Evolutionary conservation across 495 filamentous ascomycete genomes (phyloP), one percentile per base, ranked within the genome.

Genomic region (Lasiosphaeria hispida): DNA sequence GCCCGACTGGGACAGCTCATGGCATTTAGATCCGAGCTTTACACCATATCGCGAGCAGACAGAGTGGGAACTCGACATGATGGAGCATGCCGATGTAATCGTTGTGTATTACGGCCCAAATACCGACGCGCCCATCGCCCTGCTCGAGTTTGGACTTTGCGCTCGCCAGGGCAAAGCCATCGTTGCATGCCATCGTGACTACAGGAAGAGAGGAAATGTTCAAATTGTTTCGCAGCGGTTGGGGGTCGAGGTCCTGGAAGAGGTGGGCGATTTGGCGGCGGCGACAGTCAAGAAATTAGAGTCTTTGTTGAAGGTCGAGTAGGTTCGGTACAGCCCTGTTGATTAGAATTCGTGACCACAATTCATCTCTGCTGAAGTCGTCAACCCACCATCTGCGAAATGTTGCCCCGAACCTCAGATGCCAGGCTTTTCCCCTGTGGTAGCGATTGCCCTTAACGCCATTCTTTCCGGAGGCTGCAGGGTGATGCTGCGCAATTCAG

Each of bases 41-140:
- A 39, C 53, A 0, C 75, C 71, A 0, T 86, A 80, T 60, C 63
- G 65, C 1, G 65, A 78, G 57, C 84, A 87, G 64, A 80, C 83
- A 0, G 69, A 77, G 38, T 86, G 83, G 83, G 83, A 87, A 68
- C 70, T 86, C 9, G 72, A 80, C 15, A 80, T 73, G 65, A 75
- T 81, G 54, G 78, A 81, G 40, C 53, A 42, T 0, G 80, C 79
- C 7, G 77, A 82, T 55, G 51, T 85, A 14, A 71, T 86, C 7
- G 78, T 79, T 7, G 56, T 87, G 30, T 85, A 79, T 63, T 85
- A 84, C 44, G 76, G 81, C 37, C 69, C 73, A 0, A 64, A 49
- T 0, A 69, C 63, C 6, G 60, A 69, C 10, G 68, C 65, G 17
- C 69, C 68, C 2, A 61, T 70, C 47, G 65, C 59, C 18, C 47